These are phyloP conservation scores for Lathyrus sativus DNA, from an alignment of 306 rosid genomes.

Conservation along the genomic window DNA sequence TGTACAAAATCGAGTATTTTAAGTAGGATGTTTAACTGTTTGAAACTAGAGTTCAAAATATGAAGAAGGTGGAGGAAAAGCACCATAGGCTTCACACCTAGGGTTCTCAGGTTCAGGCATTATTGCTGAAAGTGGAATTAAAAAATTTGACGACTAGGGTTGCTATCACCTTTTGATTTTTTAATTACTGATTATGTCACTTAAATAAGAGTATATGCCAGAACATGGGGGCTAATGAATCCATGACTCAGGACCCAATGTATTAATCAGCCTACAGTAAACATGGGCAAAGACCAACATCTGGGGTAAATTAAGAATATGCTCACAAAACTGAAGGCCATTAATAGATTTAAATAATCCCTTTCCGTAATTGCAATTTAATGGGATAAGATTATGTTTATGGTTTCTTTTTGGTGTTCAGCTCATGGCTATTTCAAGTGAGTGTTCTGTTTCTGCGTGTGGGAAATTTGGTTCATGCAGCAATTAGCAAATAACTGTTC, in stretches of 20 bases:
- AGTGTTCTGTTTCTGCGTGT: constrained; percentile 14
- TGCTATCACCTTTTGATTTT: constrained; percentile 11
- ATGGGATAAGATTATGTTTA: neutral
- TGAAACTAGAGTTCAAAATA: constrained; percentile 23
- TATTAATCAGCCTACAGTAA: constrained; percentile 14
- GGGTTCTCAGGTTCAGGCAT: constrained; percentile 23
- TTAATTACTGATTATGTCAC: constrained; percentile 8
- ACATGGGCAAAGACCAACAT: neutral
- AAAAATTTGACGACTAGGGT: constrained; percentile 11
- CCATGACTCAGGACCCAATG: neutral
- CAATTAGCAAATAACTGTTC: constrained; percentile 15
- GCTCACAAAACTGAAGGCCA: constrained; percentile 14
- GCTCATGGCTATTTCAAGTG: constrained; percentile 26
- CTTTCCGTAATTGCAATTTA: neutral
- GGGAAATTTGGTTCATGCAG: constrained; percentile 12
- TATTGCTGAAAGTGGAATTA: constrained; percentile 16
- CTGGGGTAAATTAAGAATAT: constrained; percentile 17
- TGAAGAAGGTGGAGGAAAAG: neutral
- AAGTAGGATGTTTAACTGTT: constrained; percentile 9
- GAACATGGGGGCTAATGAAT: constrained; percentile 1
- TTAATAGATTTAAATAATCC: neutral
- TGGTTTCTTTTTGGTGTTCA: constrained; percentile 17
- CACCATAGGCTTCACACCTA: constrained; percentile 16
- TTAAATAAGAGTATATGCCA: constrained; percentile 10
- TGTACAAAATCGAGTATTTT: neutral